Conservation (phyloP, 495 filamentous ascomycete genomes). For the Aspergillus haitiensis region DNA sequence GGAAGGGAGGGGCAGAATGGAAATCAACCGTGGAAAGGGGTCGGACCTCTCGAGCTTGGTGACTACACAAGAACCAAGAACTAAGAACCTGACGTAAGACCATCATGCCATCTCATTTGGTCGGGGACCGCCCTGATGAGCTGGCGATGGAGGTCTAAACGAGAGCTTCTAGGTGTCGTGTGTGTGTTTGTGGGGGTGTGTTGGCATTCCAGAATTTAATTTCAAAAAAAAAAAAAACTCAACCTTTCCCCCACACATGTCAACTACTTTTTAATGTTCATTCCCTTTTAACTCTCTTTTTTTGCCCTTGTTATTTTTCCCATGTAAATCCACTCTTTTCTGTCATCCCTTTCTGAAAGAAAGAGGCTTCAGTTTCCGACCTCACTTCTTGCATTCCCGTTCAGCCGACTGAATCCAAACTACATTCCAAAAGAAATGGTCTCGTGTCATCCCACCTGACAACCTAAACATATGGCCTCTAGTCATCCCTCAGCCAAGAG, state of each 20-base stretch:
- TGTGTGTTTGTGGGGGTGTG: not conserved
- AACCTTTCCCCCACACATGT: not conserved
- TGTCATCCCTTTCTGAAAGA: no score
- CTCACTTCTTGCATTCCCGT: no score
- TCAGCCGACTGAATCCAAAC: no score
- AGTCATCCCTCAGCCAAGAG: not conserved
- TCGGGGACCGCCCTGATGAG: not conserved
- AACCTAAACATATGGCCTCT: not conserved
- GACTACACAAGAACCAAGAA: not conserved
- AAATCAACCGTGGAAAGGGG: no score
- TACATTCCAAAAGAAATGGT: not conserved
- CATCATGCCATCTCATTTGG: not conserved
- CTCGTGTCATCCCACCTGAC: conserved; percentile 3
- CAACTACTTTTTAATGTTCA: not conserved
- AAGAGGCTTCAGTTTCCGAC: no score
- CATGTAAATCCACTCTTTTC: no score
- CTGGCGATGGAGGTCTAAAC: not conserved
- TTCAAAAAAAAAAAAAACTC: not conserved
- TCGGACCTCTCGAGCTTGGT: not conserved
- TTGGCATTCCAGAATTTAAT: conserved; percentile 1
- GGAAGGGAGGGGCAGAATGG: no score
- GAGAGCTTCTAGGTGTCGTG: no score
- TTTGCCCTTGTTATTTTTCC: not conserved
- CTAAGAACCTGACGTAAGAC: not conserved
- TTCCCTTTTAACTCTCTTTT: not conserved